Evolutionary conservation across 768 basidiomycete genomes (phyloP).

Genomic region (Tylopilus cervinicoccineus): DNA sequence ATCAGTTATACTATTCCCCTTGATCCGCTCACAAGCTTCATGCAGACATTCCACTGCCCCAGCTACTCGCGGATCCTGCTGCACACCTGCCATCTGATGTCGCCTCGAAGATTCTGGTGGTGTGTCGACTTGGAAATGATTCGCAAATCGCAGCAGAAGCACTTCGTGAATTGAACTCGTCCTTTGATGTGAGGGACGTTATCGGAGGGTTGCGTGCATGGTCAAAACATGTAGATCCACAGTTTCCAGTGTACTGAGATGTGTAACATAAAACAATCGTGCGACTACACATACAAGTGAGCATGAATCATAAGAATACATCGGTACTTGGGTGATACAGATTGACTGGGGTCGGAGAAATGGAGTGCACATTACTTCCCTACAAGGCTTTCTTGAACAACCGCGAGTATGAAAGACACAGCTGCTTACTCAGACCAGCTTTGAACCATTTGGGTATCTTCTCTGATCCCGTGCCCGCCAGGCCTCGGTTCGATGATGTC

Average conservation of each 20-base stretch:
- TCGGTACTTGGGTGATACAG: slow-evolving; percentile 4
- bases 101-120: slow-evolving; percentile 42
- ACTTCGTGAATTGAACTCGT: slow-evolving; percentile 21
- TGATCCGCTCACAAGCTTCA: slow-evolving; percentile 1
- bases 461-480: slow-evolving; percentile 25
- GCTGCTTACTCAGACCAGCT: slow-evolving; percentile 51
- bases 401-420: not conserved
- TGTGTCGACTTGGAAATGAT: slow-evolving; percentile 92
- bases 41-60: slow-evolving; percentile 70
- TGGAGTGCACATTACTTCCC: slow-evolving; percentile 33
- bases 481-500: slow-evolving; percentile 7
- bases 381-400: slow-evolving; percentile 2
- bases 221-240: slow-evolving; percentile 66
- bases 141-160: slow-evolving; percentile 79
- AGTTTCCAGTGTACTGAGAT: slow-evolving; percentile 75
- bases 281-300: slow-evolving; percentile 2
- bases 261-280: not conserved
- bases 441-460: slow-evolving; percentile 83
- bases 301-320: slow-evolving; percentile 1
- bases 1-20: slow-evolving; percentile 1
- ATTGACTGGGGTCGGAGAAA: slow-evolving; percentile 23
- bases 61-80: slow-evolving; percentile 60
- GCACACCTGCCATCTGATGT: slow-evolving; percentile 32
- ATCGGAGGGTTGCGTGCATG: slow-evolving; percentile 82
- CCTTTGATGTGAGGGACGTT: slow-evolving; percentile 54